Conservation (phyloP, 2,329 filamentous ascomycete species). For the Aspergillus calidoustus region DNA sequence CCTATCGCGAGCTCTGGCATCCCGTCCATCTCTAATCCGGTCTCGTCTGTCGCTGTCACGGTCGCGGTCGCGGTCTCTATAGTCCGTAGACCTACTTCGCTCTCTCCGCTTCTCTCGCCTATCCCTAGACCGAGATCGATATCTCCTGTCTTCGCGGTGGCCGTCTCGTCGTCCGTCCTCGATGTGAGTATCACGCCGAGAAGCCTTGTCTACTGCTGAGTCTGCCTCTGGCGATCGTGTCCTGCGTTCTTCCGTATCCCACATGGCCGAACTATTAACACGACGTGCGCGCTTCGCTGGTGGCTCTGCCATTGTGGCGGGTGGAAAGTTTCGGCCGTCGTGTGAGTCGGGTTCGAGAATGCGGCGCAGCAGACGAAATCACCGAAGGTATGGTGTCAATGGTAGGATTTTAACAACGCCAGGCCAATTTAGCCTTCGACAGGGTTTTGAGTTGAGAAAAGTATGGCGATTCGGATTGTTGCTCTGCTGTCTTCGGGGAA, state of each 20-base stretch:
- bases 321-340: constrained; percentile 8
- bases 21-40: constrained; percentile 42
- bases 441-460: constrained; percentile 17
- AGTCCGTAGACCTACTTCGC: constrained; percentile 50
- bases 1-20: constrained; percentile 45
- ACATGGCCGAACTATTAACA: constrained; percentile 65
- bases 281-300: constrained; percentile 56
- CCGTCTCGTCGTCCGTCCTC: constrained; percentile 44
- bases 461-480: not conserved
- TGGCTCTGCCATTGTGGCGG: constrained; percentile 55
- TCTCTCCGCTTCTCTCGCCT: constrained; percentile 46
- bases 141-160: constrained; percentile 44
- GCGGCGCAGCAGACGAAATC: not conserved
- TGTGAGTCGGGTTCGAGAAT: not conserved
- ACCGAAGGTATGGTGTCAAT: not conserved
- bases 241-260: constrained; percentile 54
- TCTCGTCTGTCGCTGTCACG: constrained; percentile 39
- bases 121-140: constrained; percentile 46
- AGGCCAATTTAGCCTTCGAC: constrained; percentile 1
- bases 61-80: constrained; percentile 38
- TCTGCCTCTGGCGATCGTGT: constrained; percentile 34
- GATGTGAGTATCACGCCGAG: constrained; percentile 39
- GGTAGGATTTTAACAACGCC: not conserved
- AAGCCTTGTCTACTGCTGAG: constrained; percentile 41
- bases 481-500: constrained; percentile 18